Evolutionary conservation across 2,329 filamentous ascomycete genomes (phyloP).

Genomic region (Alternaria metachromatica): DNA sequence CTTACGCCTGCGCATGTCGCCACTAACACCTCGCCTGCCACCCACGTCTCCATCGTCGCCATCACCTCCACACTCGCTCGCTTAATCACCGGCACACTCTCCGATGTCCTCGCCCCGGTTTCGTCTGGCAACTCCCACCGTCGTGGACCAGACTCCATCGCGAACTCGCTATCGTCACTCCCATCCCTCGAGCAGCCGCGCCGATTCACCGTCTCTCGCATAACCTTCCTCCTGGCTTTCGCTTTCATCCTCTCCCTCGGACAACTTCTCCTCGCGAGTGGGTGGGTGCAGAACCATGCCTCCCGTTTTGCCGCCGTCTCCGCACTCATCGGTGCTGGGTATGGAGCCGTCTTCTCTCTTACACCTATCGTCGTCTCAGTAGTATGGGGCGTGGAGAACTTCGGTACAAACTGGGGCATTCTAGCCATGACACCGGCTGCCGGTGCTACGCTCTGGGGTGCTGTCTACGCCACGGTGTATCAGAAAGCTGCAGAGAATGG

Average conservation of each 20-base stretch:
- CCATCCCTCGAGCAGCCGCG: slow-evolving; percentile 22
- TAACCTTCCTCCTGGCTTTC: slow-evolving; percentile 79
- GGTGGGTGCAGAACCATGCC: slow-evolving; percentile 74
- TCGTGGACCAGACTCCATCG: slow-evolving; percentile 54
- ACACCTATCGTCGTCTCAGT: slow-evolving; percentile 94
- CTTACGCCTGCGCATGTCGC: slow-evolving; percentile 70
- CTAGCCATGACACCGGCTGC: slow-evolving; percentile 89
- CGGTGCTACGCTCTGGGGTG: slow-evolving; percentile 87
- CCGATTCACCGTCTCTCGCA: slow-evolving; percentile 72
- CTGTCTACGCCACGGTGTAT: slow-evolving; percentile 85
- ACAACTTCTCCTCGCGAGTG: slow-evolving; percentile 78
- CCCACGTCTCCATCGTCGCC: slow-evolving; percentile 91
- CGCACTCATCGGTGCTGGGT: slow-evolving; percentile 83
- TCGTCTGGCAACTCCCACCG: slow-evolving; percentile 63
- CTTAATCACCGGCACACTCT: slow-evolving; percentile 85
- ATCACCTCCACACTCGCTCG: slow-evolving; percentile 89
- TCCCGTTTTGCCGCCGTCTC: slow-evolving; percentile 87
- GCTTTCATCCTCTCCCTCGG: slow-evolving; percentile 84
- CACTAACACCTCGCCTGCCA: slow-evolving; percentile 70
- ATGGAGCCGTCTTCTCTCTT: slow-evolving; percentile 88
- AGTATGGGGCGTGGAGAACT: slow-evolving; percentile 98
- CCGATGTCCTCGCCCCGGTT: slow-evolving; percentile 78
- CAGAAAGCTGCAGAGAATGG: slow-evolving; percentile 65
- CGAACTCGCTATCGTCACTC: slow-evolving; percentile 50
- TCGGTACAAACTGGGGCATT: slow-evolving; percentile 97